Base-by-base conservation (phyloP, 1,284 basidiomycete species). In the Ceratobasidium sp. region DNA sequence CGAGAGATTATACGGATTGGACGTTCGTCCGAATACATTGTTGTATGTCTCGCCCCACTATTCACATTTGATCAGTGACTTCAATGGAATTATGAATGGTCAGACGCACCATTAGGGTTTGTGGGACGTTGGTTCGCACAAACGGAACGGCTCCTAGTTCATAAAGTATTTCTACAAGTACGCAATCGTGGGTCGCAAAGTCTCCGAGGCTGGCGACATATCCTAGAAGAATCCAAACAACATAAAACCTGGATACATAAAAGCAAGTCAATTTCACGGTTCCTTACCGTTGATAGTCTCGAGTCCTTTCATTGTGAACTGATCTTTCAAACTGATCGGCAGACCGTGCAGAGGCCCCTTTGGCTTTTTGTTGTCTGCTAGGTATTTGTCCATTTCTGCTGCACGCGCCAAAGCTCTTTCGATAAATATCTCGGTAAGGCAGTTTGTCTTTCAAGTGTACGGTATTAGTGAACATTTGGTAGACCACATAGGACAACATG, bases 81-180 rank as follows among this genome's bases (percentile, higher is more conserved):
- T 33, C 19, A 44, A 19, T 54, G 15, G 14, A 41, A 29, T 31
- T 8, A 41, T 44, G 5, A 17, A 33, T 53, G 50, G 51, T 45
- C 15, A 29, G 22, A 24, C 75, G 56, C 74, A 88, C 88, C 87
- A 89, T 88, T 19, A 91, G 80, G 2, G 90, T 89, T 79, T 92
- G 91, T 0, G 91, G 91, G 17, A 92, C 85, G 75, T 93, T 93
- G 0, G 91, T 93, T 66, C 89, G 87, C 19, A 91, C 89, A 76
- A 89, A 93, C 1, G 87, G 88, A 7, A 92, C 86, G 0, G 91
- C 91, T 0, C 92, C 92, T 2, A 84, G 86, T 41, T 86, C 85
- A 73, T 87, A 83, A 29, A 92, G 82, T 31, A 90, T 84, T 74
- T 91, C 86, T n/a, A 90, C 88, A 0, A 92, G 82, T 2, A 87